These are phyloP conservation scores for Tieghemiomyces parasiticus DNA, from an alignment of 192 early-diverging fungal species.

Conservation along the genomic window DNA sequence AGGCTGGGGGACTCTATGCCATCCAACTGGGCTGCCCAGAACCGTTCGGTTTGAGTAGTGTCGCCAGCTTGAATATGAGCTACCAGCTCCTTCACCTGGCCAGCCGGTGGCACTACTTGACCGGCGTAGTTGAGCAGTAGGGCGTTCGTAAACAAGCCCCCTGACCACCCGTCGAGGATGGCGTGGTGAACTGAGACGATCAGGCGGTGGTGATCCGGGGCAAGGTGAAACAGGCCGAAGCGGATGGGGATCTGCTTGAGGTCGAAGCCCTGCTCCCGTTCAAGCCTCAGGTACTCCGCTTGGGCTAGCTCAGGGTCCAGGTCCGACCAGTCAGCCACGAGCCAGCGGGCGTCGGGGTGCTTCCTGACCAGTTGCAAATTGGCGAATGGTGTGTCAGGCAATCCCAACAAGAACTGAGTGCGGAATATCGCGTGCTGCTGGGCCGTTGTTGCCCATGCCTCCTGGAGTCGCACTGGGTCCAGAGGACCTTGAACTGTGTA, in stretches of 20 bases:
- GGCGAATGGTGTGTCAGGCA: not conserved
- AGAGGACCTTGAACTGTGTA: not conserved
- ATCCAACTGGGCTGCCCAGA: too few species aligned
- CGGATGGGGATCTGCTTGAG: not conserved
- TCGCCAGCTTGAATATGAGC: too few species aligned
- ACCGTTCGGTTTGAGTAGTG: too few species aligned
- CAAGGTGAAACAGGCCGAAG: not conserved
- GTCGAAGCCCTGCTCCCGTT: not conserved
- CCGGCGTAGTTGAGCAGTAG: too few species aligned
- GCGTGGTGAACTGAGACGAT: not conserved
- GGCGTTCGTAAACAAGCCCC: too few species aligned
- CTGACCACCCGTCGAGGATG: too few species aligned
- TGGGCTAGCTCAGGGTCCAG: not conserved
- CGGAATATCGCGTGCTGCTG: constrained; percentile 2
- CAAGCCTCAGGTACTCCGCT: not conserved
- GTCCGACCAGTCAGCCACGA: not conserved
- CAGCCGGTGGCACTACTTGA: too few species aligned
- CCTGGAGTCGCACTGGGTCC: not conserved
- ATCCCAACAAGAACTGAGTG: not conserved
- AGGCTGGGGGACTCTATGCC: too few species aligned
- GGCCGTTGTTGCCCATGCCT: not conserved
- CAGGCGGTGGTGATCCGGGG: not conserved
- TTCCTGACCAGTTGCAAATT: not conserved
- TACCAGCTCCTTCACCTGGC: too few species aligned
- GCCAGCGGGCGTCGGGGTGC: not conserved